Evolutionary conservation across 2,329 filamentous ascomycete species (phyloP).

Genomic region (Colletotrichum filicis): DNA sequence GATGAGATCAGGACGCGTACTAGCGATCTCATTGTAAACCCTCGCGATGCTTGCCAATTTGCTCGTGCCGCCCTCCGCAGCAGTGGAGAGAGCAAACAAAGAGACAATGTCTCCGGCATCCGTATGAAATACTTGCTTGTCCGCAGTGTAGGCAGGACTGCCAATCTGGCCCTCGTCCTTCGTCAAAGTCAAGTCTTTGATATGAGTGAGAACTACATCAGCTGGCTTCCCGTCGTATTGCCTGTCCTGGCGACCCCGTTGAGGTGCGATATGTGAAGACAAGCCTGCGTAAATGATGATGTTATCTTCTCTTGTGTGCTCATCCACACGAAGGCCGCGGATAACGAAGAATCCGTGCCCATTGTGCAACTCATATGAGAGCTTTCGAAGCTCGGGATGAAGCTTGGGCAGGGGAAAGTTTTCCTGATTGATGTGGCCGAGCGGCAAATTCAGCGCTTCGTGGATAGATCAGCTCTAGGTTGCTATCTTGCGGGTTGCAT

Average conservation of each 20-base stretch:
- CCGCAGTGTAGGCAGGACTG: slow-evolving; percentile 67
- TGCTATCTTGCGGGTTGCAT: too few species aligned
- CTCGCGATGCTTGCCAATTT: slow-evolving; percentile 66
- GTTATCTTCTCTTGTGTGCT: slow-evolving; percentile 66
- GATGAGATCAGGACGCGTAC: slow-evolving; percentile 70
- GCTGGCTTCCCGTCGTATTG: slow-evolving; percentile 55
- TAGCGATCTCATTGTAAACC: slow-evolving; percentile 72
- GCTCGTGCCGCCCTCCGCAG: slow-evolving; percentile 64
- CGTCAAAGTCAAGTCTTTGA: slow-evolving; percentile 66
- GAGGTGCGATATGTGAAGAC: slow-evolving; percentile 65
- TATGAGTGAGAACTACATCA: slow-evolving; percentile 67
- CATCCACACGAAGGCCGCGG: slow-evolving; percentile 64
- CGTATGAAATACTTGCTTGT: slow-evolving; percentile 73
- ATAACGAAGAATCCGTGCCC: slow-evolving; percentile 72
- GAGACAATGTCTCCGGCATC: slow-evolving; percentile 70
- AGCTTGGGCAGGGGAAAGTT: slow-evolving; percentile 68
- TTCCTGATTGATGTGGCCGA: slow-evolving; percentile 56
- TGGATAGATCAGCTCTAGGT: not conserved
- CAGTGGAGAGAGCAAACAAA: slow-evolving; percentile 65
- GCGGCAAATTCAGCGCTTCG: slow-evolving; percentile 39
- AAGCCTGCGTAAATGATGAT: slow-evolving; percentile 70
- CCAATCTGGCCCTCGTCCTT: slow-evolving; percentile 57
- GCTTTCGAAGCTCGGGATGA: slow-evolving; percentile 57
- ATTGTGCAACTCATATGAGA: slow-evolving; percentile 65
- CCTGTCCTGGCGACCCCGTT: slow-evolving; percentile 64